Conservation (phyloP, 1,284 basidiomycete species). For the Puccinia coronata region DNA sequence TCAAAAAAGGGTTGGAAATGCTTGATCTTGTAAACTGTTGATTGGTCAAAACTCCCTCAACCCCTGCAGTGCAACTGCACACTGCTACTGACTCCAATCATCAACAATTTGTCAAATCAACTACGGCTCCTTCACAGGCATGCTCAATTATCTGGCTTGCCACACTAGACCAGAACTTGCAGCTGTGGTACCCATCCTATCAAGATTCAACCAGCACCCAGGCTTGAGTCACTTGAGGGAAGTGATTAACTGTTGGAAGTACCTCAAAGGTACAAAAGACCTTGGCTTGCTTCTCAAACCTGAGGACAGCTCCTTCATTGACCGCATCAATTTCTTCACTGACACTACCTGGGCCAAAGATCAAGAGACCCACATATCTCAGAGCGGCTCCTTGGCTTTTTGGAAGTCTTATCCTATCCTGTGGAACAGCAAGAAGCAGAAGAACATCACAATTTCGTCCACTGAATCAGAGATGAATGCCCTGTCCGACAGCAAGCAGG, state of each 20-base stretch:
- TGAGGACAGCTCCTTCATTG: no score
- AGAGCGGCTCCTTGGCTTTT: background rate
- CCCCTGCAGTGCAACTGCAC: background rate
- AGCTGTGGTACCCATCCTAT: no score
- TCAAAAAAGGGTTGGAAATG: no score
- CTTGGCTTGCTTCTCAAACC: no score
- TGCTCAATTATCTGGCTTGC: no score
- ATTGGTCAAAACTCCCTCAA: background rate
- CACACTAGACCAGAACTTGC: no score
- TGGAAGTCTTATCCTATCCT: background rate
- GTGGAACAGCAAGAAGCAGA: background rate
- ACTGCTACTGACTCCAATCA: background rate
- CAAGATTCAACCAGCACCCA: background rate
- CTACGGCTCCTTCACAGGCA: no score
- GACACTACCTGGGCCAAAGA: background rate
- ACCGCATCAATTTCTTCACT: no score
- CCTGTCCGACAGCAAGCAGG: no score
- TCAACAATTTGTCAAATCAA: no score
- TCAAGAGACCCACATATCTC: background rate
- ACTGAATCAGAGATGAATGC: background rate
- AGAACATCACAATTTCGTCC: background rate
- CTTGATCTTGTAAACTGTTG: no score
- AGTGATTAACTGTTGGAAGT: no score
- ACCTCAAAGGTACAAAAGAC: background rate
- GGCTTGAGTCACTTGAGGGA: background rate